Percentiles rank a stretch among this genome's conserved stretches.
Conservation (phyloP, 352 stramenopile species). For the Phytopythium delawarense region DNA sequence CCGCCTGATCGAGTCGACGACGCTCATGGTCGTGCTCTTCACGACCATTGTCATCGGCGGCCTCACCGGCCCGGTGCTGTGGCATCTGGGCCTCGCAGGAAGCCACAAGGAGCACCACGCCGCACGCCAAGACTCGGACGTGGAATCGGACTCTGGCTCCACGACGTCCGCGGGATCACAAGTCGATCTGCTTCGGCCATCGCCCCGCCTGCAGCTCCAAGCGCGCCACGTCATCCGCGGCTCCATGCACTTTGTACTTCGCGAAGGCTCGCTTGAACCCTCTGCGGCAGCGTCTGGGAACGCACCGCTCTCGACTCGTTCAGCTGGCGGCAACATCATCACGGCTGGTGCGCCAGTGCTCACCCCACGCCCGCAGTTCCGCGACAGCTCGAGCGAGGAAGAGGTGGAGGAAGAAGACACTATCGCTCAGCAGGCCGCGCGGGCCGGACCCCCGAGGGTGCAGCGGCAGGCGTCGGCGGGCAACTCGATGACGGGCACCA, state of each 20-base stretch:
- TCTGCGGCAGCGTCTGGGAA: neutral
- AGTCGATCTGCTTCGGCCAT: neutral
- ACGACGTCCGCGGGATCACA: slow-evolving; percentile 25
- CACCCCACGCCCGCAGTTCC: slow-evolving; percentile 67
- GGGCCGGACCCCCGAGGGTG: neutral
- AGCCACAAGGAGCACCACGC: slow-evolving; percentile 34
- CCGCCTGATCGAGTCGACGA: slow-evolving; percentile 84
- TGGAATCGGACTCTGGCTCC: slow-evolving; percentile 38
- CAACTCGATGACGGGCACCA: slow-evolving; percentile 49
- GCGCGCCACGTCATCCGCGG: slow-evolving; percentile 29
- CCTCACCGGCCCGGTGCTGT: slow-evolving; percentile 67
- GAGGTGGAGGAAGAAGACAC: slow-evolving; percentile 30
- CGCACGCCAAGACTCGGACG: slow-evolving; percentile 15
- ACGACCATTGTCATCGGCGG: slow-evolving; percentile 81
- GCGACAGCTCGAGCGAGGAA: slow-evolving; percentile 49
- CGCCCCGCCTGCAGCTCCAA: slow-evolving; percentile 10
- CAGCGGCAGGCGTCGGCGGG: slow-evolving; percentile 19
- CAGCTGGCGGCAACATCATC: neutral
- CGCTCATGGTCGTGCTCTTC: slow-evolving; percentile 83
- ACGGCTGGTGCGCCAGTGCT: slow-evolving; percentile 23
- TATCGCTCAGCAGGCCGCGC: slow-evolving; percentile 9
- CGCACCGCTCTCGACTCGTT: neutral
- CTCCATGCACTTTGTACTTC: slow-evolving; percentile 55
- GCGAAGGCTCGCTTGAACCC: slow-evolving; percentile 14
- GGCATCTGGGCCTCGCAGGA: slow-evolving; percentile 37